phyloP scores from a whole-genome alignment of 495 filamentous ascomycete species.

The Aspergillus homomorphus region DNA sequence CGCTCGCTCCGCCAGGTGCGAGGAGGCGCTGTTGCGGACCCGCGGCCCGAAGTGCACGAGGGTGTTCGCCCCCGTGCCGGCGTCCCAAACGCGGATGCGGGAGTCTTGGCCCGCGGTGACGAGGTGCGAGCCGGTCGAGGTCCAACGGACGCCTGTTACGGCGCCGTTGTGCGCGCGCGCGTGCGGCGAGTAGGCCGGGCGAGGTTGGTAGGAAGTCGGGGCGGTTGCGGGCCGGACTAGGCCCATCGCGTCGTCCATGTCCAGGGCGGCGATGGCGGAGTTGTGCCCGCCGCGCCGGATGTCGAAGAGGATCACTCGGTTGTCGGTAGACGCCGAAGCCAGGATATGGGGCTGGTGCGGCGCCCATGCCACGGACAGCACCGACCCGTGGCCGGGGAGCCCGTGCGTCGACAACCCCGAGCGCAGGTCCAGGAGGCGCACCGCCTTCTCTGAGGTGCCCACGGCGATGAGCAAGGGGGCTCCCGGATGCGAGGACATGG shows the following conservation, averaged over 20 bases:
- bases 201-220: slow-evolving; percentile 28
- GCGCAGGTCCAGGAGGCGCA: slow-evolving; percentile 78
- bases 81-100: slow-evolving; percentile 81
- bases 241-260: slow-evolving; percentile 78
- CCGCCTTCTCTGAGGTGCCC: slow-evolving; percentile 73
- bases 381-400: slow-evolving; percentile 67
- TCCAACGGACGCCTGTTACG: slow-evolving; percentile 83
- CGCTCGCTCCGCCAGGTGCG: slow-evolving; percentile 57
- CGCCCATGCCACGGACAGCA: slow-evolving; percentile 75
- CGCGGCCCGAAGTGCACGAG: slow-evolving; percentile 77
- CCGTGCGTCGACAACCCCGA: slow-evolving; percentile 75
- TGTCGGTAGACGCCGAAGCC: slow-evolving; percentile 73
- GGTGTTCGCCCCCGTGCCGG: slow-evolving; percentile 73
- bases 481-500: slow-evolving; percentile 66
- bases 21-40: slow-evolving; percentile 58
- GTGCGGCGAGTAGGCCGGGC: slow-evolving; percentile 46
- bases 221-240: slow-evolving; percentile 30
- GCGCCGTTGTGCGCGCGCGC: slow-evolving; percentile 68
- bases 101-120: slow-evolving; percentile 79
- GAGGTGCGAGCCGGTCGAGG: slow-evolving; percentile 67
- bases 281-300: slow-evolving; percentile 63
- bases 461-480: slow-evolving; percentile 75
- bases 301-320: slow-evolving; percentile 80
- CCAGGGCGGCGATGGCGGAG: slow-evolving; percentile 65
- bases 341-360: slow-evolving; percentile 74